Percentiles rank a stretch among this genome's conserved stretches.
phyloP scores from a whole-genome alignment of 441 rosid species.

The Pelargonium australe region DNA sequence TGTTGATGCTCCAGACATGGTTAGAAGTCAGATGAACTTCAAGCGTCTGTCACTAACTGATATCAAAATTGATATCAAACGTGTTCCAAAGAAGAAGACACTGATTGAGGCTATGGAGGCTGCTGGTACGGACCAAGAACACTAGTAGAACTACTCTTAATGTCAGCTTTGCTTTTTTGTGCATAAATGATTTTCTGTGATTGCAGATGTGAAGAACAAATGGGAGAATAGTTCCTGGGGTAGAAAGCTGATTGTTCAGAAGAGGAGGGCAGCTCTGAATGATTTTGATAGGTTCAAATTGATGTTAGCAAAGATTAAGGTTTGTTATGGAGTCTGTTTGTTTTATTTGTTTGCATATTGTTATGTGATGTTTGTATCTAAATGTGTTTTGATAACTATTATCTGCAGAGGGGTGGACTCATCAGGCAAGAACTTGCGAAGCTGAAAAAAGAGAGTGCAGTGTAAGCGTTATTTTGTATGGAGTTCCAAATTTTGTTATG shows the following conservation, averaged over 20 bases:
- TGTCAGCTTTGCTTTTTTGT: neutral
- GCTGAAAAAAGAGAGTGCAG: slow-evolving; percentile 54
- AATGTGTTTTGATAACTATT: slow-evolving; percentile 1
- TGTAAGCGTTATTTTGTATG: slow-evolving; percentile 25
- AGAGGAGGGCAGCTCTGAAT: slow-evolving; percentile 65
- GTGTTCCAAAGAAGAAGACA: slow-evolving; percentile 76
- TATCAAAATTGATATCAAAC: slow-evolving; percentile 63
- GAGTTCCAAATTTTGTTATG: slow-evolving; percentile 24
- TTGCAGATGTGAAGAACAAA: slow-evolving; percentile 67
- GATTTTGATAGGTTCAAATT: slow-evolving; percentile 84
- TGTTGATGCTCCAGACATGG: slow-evolving; percentile 82
- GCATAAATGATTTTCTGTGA: neutral
- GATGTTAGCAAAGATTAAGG: slow-evolving; percentile 88
- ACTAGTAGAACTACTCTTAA: neutral
- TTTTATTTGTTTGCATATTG: neutral
- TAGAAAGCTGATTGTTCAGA: slow-evolving; percentile 73
- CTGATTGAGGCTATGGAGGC: slow-evolving; percentile 79
- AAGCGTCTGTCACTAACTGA: slow-evolving; percentile 77
- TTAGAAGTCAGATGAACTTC: slow-evolving; percentile 76
- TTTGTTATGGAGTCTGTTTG: slow-evolving; percentile 23
- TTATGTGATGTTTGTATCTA: neutral
- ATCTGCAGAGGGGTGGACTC: slow-evolving; percentile 63
- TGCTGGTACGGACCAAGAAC: slow-evolving; percentile 46
- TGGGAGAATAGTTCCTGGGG: slow-evolving; percentile 96
- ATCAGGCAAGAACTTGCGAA: slow-evolving; percentile 84